Evolutionary conservation across 2,329 filamentous ascomycete genomes (phyloP).

Genomic region (Botrytis porri): DNA sequence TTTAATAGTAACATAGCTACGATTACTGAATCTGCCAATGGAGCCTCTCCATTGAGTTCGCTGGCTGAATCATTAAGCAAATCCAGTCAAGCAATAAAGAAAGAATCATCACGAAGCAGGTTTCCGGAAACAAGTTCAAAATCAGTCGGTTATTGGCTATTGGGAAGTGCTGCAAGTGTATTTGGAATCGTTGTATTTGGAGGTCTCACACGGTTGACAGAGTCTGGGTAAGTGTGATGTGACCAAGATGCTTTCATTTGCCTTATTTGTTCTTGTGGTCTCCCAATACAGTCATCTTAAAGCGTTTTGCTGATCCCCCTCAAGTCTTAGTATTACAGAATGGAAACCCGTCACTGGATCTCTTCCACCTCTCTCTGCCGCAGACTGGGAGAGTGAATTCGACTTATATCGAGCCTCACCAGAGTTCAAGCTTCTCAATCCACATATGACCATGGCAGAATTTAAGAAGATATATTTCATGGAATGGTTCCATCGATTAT

Average conservation of each 20-base stretch:
- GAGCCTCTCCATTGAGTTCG: conserved; percentile 27
- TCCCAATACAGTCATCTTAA: not conserved
- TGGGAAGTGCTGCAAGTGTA: conserved; percentile 87
- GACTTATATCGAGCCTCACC: conserved; percentile 87
- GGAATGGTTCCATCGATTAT: conserved; percentile 96
- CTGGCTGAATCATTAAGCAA: conserved; percentile 1
- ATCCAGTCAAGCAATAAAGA: conserved; percentile 30
- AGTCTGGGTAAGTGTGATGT: conserved; percentile 70
- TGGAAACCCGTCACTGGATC: conserved; percentile 96
- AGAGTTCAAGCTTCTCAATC: conserved; percentile 89
- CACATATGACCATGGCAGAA: conserved; percentile 85
- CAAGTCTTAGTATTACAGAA: conserved; percentile 89
- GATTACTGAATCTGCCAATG: conserved; percentile 9
- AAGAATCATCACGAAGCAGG: not conserved
- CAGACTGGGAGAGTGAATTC: conserved; percentile 91
- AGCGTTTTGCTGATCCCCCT: not conserved
- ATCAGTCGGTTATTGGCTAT: conserved; percentile 83
- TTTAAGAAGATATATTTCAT: conserved; percentile 99
- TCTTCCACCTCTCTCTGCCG: conserved; percentile 72
- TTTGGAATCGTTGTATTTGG: conserved; percentile 97
- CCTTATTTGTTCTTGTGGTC: too few relatives aligned
- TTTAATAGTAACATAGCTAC: conserved; percentile 35
- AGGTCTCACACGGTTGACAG: conserved; percentile 87
- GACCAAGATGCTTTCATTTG: conserved; percentile 21
- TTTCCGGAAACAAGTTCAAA: conserved; percentile 62